phyloP scores from a whole-genome alignment of 2,329 filamentous ascomycete genomes.

The Byssothecium circinans region DNA sequence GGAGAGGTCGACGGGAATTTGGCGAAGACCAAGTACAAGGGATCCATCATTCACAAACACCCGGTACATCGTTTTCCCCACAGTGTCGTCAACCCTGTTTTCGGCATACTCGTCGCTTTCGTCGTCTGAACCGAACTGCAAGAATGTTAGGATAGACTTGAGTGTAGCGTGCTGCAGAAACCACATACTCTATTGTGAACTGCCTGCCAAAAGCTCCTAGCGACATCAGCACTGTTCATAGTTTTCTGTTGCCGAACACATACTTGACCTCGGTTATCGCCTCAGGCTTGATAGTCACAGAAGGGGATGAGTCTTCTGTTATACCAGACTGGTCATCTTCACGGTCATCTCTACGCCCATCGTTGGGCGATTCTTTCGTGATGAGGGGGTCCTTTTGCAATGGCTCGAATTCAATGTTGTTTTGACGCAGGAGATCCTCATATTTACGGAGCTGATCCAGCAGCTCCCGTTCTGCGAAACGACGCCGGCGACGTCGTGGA shows the following conservation, averaged over 20 bases:
- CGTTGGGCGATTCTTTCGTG: slow-evolving; percentile 18
- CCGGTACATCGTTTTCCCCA: slow-evolving; percentile 2
- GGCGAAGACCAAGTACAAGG: slow-evolving; percentile 56
- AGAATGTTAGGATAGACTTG: neutral
- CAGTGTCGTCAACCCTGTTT: slow-evolving; percentile 38
- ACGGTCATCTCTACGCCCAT: slow-evolving; percentile 4
- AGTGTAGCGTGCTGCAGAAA: too few species aligned
- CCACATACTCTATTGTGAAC: slow-evolving; percentile 49
- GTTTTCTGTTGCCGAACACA: neutral
- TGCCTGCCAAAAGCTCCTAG: slow-evolving; percentile 52
- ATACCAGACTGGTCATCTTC: slow-evolving; percentile 7
- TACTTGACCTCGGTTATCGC: slow-evolving; percentile 13
- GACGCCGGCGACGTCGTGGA: slow-evolving; percentile 60
- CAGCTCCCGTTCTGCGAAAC: slow-evolving; percentile 70
- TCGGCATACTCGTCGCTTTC: slow-evolving; percentile 33
- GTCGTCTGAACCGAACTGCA: slow-evolving; percentile 19
- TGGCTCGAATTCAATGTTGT: slow-evolving; percentile 70
- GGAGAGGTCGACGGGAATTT: slow-evolving; percentile 61
- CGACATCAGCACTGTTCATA: neutral
- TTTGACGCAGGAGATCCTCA: slow-evolving; percentile 65
- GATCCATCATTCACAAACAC: slow-evolving; percentile 48
- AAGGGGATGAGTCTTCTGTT: slow-evolving; percentile 5
- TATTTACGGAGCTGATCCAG: slow-evolving; percentile 70
- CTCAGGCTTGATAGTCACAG: slow-evolving; percentile 25
- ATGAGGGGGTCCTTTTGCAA: slow-evolving; percentile 49